Conservation (phyloP, 306 rosid species). For the Crataegus laevigata region DNA sequence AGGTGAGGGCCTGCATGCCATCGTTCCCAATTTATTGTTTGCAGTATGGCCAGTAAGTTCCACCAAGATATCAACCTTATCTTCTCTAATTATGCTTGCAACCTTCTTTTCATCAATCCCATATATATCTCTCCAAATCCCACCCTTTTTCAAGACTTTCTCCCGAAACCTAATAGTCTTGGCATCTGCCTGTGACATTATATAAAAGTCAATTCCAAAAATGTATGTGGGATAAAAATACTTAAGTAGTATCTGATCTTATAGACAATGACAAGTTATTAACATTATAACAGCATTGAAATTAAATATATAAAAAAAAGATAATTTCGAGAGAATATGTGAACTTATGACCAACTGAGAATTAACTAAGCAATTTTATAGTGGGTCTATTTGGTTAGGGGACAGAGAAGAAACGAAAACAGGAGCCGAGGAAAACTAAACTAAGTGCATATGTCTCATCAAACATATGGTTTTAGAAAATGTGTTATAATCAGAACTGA, state of each 20-base stretch:
- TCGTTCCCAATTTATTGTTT: constrained; percentile 88
- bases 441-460: neutral
- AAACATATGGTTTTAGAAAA: neutral
- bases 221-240: neutral
- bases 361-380: neutral
- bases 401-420: neutral
- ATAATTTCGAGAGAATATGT: neutral
- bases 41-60: constrained; percentile 99
- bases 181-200: constrained; percentile 76
- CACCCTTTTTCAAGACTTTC: constrained; percentile 74
- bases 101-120: constrained; percentile 95
- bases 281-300: neutral
- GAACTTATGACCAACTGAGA: neutral
- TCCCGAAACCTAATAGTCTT: constrained; percentile 87
- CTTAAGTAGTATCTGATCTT: neutral
- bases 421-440: neutral
- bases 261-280: neutral
- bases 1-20: constrained; percentile 99
- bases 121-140: constrained; percentile 87
- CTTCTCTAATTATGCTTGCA: constrained; percentile 82
- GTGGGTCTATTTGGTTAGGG: neutral
- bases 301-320: neutral
- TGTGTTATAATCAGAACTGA: neutral
- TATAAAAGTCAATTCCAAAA: constrained; percentile 15
- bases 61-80: constrained; percentile 85